Base-by-base conservation (phyloP, 176 grass and related monocot species). In the Eleusine coracana region DNA sequence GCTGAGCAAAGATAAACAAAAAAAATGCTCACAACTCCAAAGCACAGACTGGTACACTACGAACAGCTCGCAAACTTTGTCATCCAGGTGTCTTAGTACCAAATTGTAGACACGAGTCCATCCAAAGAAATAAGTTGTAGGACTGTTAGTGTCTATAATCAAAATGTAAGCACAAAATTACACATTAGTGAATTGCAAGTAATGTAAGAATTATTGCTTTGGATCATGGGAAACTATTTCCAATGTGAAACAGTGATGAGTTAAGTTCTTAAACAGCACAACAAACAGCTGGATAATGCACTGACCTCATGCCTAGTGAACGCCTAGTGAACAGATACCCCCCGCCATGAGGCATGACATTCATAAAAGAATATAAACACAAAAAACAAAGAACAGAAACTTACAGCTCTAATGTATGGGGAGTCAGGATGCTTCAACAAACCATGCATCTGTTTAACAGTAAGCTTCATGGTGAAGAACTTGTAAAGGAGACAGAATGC, bases 401-500 rank as follows among this genome's bases (percentile, higher is more conserved):
- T 93, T 88, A 98, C 96, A 78, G 96, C 93, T 96, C 96, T 90
- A 80, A 99, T 93, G 68, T 99, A 92, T 40, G 96, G 93, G 21
- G 96, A 96, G 68, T 99, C 96, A n/a, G 83, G 85, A 69, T 96
- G 93, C 91, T 99, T 93, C 90, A 99, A 86, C 82, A 99, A 90
- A 75, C 92, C 92, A 16, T 99, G 92, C 93, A 96, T 99, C 77
- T 99, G 93, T 28, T 95, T 99, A 31, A 94, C 89, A 77, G 91
- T 99, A 54, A 96, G 88, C 66, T 93, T 99, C 93, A 96, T 92
- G 3, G 93, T 98, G 78, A 98, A 98, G 49, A 93, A 92, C 37
- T 98, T 93, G 59, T 98, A 96, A n/a, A 98, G 89, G 23, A 96
- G 91, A 84, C 93, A 98, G 86, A 98, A 99, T 54, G 96, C 91